Evolutionary conservation across 2,329 filamentous ascomycete genomes (phyloP), one percentile per base, ranked within the genome.

Genomic region (Claviceps citrina): DNA sequence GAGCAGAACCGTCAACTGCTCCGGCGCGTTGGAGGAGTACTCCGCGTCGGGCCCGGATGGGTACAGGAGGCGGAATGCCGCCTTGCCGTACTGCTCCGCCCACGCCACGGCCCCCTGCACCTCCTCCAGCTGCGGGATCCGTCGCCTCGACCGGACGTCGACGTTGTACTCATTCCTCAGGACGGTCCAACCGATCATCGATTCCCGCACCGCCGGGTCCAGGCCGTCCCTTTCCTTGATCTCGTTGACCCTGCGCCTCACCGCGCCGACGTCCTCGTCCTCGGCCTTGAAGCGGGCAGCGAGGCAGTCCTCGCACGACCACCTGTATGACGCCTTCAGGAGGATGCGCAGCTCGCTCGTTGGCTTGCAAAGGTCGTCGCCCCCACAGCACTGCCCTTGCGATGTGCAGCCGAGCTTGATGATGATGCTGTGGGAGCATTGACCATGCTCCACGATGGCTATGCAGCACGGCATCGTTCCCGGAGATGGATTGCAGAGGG

Each of bases 381-480:
- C n/a, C n/a, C n/a, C n/a, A n/a, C n/a, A n/a, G n/a, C n/a, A n/a
- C n/a, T n/a, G n/a, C n/a, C n/a, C n/a, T n/a, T n/a, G n/a, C n/a
- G n/a, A n/a, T n/a, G 50, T 53, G 48, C 56, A 58, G 30, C 49
- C 49, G 19, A 55, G 33, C 40, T 56, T 56, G 44, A 46, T 46
- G 15, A 56, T 44, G 13, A 16, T 45, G 33, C 35, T 46, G 42
- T 58, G 55, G 13, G 33, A n/a, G 39, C 56, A 58, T 36, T 43
- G 46, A 5, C 30, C 38, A 42, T 42, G 55, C 15, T 47, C 44
- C 6, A 56, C 31, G 18, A 55, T 51, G 32, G 46, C 47, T 31
- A 56, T 42, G 38, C 50, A 53, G 46, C 56, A 58, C 19, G 54
- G 51, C 55, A 58, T 58, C n/a, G n/a, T n/a, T n/a, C n/a, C n/a